Percentiles rank a stretch among this genome's conserved stretches.
phyloP scores from a whole-genome alignment of 2,329 filamentous ascomycete species.

The Sclerotinia nivalis region DNA sequence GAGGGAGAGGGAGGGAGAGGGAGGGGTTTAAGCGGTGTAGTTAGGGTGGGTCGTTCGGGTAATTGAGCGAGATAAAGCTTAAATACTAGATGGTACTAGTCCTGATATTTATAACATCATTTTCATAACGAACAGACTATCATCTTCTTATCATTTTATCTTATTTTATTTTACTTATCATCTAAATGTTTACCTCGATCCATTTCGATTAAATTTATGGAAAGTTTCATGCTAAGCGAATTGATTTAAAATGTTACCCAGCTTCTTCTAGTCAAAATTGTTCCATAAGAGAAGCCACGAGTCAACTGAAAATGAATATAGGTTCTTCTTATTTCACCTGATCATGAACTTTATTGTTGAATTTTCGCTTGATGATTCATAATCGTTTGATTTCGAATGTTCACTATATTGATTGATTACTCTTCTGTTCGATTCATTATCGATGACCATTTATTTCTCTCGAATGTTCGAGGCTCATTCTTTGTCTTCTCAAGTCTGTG shows the following conservation, averaged over 20 bases:
- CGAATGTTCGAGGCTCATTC: background rate
- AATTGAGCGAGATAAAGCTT: background rate
- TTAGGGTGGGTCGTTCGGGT: background rate
- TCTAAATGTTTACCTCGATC: no score
- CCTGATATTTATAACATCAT: no score
- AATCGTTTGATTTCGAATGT: background rate
- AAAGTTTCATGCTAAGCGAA: background rate
- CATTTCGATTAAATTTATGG: background rate
- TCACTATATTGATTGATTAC: background rate
- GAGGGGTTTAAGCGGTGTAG: background rate
- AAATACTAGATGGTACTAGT: no score
- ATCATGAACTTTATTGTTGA: background rate
- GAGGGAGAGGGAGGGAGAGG: no score
- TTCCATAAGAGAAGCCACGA: background rate
- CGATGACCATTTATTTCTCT: accelerated
- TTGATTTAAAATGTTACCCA: background rate
- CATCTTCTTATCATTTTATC: no score
- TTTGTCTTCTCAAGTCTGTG: background rate
- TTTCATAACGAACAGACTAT: no score
- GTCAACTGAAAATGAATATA: background rate
- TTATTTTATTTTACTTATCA: no score
- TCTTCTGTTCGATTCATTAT: background rate
- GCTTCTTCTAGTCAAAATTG: background rate
- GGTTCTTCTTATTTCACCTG: background rate
- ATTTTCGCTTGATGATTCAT: background rate